A percentile compares a stretch with the other conserved stretches of the same genome.
Conservation (phyloP, 768 basidiomycete genomes). For the Termitomyces sp. region DNA sequence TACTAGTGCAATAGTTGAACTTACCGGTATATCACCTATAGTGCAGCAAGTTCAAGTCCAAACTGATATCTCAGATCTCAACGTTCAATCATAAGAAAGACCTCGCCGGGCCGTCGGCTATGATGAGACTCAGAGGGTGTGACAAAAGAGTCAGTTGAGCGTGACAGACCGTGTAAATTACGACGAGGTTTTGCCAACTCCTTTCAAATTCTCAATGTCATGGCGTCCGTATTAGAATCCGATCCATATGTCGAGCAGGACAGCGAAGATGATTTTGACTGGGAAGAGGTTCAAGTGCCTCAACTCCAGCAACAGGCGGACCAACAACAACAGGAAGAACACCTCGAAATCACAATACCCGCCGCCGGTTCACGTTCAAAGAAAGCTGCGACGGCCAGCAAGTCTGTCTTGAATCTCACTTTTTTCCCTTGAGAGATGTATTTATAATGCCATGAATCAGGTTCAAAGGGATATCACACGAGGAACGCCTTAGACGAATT, state of each 20-base stretch:
- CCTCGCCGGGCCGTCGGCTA: background rate
- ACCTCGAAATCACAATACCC: constrained; percentile 73
- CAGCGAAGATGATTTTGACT: constrained; percentile 71
- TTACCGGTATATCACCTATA: no score
- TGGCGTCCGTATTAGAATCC: constrained; percentile 14
- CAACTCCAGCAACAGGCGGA: constrained; percentile 27
- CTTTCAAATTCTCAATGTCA: constrained; percentile 7
- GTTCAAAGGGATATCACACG: constrained; percentile 52
- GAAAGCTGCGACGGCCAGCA: constrained; percentile 29
- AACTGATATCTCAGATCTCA: no score
- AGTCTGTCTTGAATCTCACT: constrained; percentile 35
- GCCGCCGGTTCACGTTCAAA: constrained; percentile 28
- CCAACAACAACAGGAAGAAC: constrained; percentile 16
- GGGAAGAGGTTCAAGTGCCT: constrained; percentile 74
- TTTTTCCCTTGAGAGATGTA: constrained; percentile 4
- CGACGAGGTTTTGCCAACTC: background rate
- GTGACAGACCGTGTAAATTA: constrained; percentile 16
- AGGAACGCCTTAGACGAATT: constrained; percentile 72
- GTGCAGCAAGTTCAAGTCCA: no score
- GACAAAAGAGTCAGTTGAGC: constrained; percentile 8
- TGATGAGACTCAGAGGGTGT: constrained; percentile 2
- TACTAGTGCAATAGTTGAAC: no score
- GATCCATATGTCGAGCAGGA: constrained; percentile 25
- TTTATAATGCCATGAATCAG: constrained; percentile 21
- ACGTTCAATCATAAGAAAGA: no score